Evolutionary conservation across 148 eudicot genomes (phyloP).

Genomic region (Vaccinium myrtillus): DNA sequence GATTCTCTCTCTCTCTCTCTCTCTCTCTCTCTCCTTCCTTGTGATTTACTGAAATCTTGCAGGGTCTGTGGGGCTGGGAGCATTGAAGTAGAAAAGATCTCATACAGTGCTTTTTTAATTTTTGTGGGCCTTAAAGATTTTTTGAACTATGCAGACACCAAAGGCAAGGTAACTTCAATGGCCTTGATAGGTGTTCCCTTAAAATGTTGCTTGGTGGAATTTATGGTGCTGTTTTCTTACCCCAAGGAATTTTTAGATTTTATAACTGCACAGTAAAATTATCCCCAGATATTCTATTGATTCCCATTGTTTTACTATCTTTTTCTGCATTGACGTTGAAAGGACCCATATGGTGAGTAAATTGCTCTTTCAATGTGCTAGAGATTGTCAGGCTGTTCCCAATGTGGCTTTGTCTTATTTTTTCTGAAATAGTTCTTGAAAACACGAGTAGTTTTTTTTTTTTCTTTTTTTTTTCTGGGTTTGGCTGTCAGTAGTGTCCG

Average conservation of each 20-base stretch:
- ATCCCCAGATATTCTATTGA: neutral
- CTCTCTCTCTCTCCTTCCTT: slow-evolving; percentile 17
- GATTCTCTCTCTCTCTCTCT: slow-evolving; percentile 28
- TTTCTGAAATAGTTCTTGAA: slow-evolving; percentile 1
- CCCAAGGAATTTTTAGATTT: neutral
- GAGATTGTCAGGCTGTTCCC: neutral
- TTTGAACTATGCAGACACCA: slow-evolving; percentile 64
- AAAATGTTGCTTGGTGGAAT: neutral
- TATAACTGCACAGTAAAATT: neutral
- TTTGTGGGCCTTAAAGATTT: slow-evolving; percentile 27
- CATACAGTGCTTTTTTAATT: slow-evolving; percentile 10
- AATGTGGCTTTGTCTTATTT: neutral
- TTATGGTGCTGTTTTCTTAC: slow-evolving; percentile 1
- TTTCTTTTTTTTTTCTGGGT: neutral
- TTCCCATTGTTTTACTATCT: slow-evolving; percentile 1
- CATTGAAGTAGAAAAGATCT: slow-evolving; percentile 41
- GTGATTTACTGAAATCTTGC: slow-evolving; percentile 43
- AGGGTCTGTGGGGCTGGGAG: slow-evolving; percentile 56
- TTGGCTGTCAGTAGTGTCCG: too few species aligned
- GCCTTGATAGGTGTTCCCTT: slow-evolving; percentile 16
- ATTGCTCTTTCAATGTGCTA: neutral
- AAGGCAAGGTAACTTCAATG: slow-evolving; percentile 58
- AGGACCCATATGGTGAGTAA: neutral
- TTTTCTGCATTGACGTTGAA: neutral
- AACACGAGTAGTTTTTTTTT: neutral